These are phyloP conservation scores for Dentipellis sp. DNA, from an alignment of 768 basidiomycete species.

Conservation along the genomic window DNA sequence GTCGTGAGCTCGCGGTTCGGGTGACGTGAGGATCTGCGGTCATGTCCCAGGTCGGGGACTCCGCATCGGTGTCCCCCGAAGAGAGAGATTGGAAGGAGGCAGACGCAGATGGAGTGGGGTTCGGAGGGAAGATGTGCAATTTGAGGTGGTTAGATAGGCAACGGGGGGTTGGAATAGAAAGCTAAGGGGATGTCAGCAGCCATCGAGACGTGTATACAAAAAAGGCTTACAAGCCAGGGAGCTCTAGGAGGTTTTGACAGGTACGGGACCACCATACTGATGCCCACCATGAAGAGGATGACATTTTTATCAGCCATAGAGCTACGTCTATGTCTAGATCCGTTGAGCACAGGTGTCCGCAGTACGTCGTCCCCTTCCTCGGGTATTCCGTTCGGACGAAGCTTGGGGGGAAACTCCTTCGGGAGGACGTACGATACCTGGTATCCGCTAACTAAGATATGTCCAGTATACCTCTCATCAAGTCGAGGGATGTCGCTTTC, in stretches of 20 bases:
- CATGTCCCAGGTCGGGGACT: constrained; percentile 61
- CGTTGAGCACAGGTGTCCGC: constrained; percentile 8
- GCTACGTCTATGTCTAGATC: constrained; percentile 28
- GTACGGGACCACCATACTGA: constrained; percentile 70
- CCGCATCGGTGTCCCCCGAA: constrained; percentile 53
- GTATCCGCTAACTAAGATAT: constrained; percentile 70
- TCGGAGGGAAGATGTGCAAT: constrained; percentile 64
- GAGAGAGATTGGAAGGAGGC: constrained; percentile 69
- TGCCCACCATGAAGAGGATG: constrained; percentile 72
- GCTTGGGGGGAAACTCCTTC: constrained; percentile 39
- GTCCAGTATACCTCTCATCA: constrained; percentile 63
- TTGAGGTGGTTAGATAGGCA: constrained; percentile 71
- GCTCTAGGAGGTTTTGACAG: constrained; percentile 56
- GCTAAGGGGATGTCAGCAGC: constrained; percentile 27
- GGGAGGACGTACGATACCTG: constrained; percentile 71
- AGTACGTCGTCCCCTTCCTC: constrained; percentile 5
- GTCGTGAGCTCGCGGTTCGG: constrained; percentile 36
- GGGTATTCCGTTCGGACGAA: constrained; percentile 10
- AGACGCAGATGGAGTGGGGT: constrained; percentile 30
- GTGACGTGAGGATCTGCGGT: constrained; percentile 71
- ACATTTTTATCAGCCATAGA: constrained; percentile 53
- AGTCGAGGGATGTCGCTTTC: constrained; percentile 31
- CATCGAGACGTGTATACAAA: background rate
- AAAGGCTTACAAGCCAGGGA: constrained; percentile 56
- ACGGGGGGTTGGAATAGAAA: constrained; percentile 69